phyloP scores from a whole-genome alignment of 306 rosid genomes.

The Hippophae gyantsensis region DNA sequence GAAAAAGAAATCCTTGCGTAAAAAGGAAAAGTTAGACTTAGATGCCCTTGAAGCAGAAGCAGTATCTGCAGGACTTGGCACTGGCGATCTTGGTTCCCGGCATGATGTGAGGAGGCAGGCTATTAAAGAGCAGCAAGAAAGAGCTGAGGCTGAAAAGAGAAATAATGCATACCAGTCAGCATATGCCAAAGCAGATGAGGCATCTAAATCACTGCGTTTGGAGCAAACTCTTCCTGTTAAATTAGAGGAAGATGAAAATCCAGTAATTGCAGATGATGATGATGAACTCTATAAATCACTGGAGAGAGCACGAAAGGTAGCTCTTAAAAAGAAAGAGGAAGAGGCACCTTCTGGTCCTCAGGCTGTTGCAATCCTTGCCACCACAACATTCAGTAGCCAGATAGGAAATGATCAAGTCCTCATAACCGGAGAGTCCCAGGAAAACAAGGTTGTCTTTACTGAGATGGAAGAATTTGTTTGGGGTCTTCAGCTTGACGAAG shows the following conservation, averaged over 20 bases:
- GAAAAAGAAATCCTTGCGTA: conserved; percentile 85
- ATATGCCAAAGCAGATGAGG: conserved; percentile 82
- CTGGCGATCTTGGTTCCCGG: conserved; percentile 83
- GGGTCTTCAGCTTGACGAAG: conserved; percentile 94
- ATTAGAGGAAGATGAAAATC: conserved; percentile 54
- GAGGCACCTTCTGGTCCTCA: conserved; percentile 56
- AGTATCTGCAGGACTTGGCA: conserved; percentile 80
- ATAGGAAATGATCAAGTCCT: conserved; percentile 41
- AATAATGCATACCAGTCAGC: conserved; percentile 76
- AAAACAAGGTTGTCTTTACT: conserved; percentile 78
- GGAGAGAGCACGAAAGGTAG: conserved; percentile 67
- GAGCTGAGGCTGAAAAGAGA: conserved; percentile 69
- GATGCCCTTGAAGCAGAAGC: conserved; percentile 97
- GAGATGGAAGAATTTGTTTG: conserved; percentile 98
- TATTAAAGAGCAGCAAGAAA: conserved; percentile 56
- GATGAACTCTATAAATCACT: conserved; percentile 78
- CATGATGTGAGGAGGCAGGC: conserved; percentile 59
- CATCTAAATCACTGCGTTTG: conserved; percentile 61
- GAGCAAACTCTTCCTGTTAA: conserved; percentile 42
- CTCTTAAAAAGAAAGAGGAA: conserved; percentile 63
- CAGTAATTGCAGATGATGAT: conserved; percentile 61
- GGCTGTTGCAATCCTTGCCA: conserved; percentile 66
- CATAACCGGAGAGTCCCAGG: conserved; percentile 51
- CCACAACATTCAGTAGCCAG: conserved; percentile 37
- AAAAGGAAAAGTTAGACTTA: conserved; percentile 83